Evolutionary conservation across 495 filamentous ascomycete species (phyloP).

Genomic region (Hypoxylon perforatum): DNA sequence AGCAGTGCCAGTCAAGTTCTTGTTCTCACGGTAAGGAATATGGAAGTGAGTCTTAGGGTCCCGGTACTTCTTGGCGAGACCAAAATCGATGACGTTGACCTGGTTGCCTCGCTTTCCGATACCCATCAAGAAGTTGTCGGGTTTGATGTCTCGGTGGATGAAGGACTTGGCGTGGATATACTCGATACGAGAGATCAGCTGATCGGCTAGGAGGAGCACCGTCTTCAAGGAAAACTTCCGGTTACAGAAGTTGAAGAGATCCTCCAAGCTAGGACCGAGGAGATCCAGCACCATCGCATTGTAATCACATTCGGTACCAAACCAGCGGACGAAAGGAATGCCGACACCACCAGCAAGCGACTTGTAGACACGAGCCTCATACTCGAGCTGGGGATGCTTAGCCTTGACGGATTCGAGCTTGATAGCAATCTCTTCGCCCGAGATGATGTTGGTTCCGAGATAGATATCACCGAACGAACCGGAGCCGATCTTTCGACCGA

Average conservation of each 20-base stretch:
- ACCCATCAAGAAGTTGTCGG: slow-evolving; percentile 99
- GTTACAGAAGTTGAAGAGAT: slow-evolving; percentile 99
- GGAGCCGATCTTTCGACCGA: slow-evolving; percentile 98
- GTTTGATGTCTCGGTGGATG: slow-evolving; percentile 99
- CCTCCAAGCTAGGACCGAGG: slow-evolving; percentile 96
- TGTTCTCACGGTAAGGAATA: slow-evolving; percentile 99
- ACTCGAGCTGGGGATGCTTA: slow-evolving; percentile 99
- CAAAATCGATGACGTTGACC: slow-evolving; percentile 99
- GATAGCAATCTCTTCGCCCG: slow-evolving; percentile 99
- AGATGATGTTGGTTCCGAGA: slow-evolving; percentile 99
- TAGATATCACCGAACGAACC: slow-evolving; percentile 99
- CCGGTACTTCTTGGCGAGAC: slow-evolving; percentile 99
- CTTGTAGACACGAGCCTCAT: slow-evolving; percentile 99
- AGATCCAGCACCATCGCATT: slow-evolving; percentile 99
- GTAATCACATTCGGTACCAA: slow-evolving; percentile 99
- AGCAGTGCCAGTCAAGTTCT: slow-evolving; percentile 99
- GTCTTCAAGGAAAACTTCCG: slow-evolving; percentile 99
- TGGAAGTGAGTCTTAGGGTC: slow-evolving; percentile 99
- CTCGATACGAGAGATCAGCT: slow-evolving; percentile 99
- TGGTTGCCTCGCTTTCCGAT: slow-evolving; percentile 99
- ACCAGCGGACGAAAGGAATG: slow-evolving; percentile 99
- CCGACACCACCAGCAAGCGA: slow-evolving; percentile 98
- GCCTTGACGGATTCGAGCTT: slow-evolving; percentile 99
- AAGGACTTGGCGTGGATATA: slow-evolving; percentile 99
- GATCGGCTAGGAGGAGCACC: slow-evolving; percentile 96